phyloP scores from a whole-genome alignment of 1,284 basidiomycete genomes.

The Xerocomus amazonicus region DNA sequence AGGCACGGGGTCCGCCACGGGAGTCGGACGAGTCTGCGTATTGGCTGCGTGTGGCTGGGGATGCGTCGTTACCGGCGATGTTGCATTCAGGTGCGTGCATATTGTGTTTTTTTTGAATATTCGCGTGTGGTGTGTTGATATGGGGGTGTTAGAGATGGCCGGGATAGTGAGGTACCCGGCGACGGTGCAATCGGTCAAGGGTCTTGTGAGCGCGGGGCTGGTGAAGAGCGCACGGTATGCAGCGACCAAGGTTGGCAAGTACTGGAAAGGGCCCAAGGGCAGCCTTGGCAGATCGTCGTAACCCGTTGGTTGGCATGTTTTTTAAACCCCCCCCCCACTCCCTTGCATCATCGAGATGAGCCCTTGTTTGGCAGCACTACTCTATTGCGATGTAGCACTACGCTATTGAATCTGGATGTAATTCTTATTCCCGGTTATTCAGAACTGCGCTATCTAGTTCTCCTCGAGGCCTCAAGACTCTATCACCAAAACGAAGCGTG shows the following conservation, averaged over 20 bases:
- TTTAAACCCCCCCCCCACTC: background rate
- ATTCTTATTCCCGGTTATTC: conserved; percentile 13
- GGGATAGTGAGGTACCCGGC: conserved; percentile 82
- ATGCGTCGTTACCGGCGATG: conserved; percentile 53
- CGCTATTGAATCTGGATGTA: conserved; percentile 14
- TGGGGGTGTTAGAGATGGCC: conserved; percentile 54
- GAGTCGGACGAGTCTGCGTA: conserved; percentile 68
- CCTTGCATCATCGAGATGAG: no score
- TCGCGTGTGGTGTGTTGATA: background rate
- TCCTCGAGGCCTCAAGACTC: no score
- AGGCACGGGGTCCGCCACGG: conserved; percentile 29
- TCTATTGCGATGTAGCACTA: conserved; percentile 20
- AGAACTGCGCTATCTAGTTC: no score
- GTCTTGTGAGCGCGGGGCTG: conserved; percentile 79
- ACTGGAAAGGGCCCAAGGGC: conserved; percentile 53
- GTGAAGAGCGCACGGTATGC: conserved; percentile 78
- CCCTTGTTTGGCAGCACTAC: no score
- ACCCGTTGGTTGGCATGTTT: background rate
- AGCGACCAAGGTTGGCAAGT: conserved; percentile 77
- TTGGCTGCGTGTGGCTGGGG: conserved; percentile 70
- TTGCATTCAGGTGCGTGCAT: conserved; percentile 54
- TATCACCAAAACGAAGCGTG: no score
- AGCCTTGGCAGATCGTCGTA: conserved; percentile 1
- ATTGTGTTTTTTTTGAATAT: background rate
- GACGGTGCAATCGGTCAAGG: conserved; percentile 82